These are phyloP conservation scores for Priceomyces haplophilus DNA, from an alignment of 805 yeast species.

Conservation along the genomic window DNA sequence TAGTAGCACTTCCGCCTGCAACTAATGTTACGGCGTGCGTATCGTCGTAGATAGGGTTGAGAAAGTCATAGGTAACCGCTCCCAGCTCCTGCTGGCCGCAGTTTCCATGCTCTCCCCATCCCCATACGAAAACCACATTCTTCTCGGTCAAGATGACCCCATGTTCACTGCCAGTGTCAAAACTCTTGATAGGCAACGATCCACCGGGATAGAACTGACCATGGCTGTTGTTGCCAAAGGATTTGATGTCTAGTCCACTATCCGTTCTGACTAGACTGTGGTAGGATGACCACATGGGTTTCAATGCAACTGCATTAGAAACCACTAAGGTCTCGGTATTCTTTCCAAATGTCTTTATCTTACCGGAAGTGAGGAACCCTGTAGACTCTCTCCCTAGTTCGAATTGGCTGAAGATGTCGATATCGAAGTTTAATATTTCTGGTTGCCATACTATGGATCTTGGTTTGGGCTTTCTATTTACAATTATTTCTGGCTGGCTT, in stretches of 20 bases:
- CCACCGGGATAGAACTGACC: slow-evolving; percentile 51
- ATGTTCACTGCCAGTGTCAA: slow-evolving; percentile 82
- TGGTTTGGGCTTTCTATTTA: slow-evolving; percentile 11
- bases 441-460: slow-evolving; percentile 24
- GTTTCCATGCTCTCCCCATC: slow-evolving; percentile 99
- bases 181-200: slow-evolving; percentile 11
- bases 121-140: slow-evolving; percentile 68
- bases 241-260: slow-evolving; percentile 22
- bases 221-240: slow-evolving; percentile 76
- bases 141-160: slow-evolving; percentile 47
- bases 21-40: slow-evolving; percentile 25
- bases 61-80: slow-evolving; percentile 34
- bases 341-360: slow-evolving; percentile 19
- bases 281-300: slow-evolving; percentile 77
- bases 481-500: background rate
- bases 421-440: slow-evolving; percentile 13
- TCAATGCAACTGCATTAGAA: slow-evolving; percentile 6
- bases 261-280: slow-evolving; percentile 40
- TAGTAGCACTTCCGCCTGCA: slow-evolving; percentile 66
- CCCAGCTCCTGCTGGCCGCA: slow-evolving; percentile 53
- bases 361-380: slow-evolving; percentile 21
- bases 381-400: slow-evolving; percentile 62
- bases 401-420: slow-evolving; percentile 10
- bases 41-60: slow-evolving; percentile 32
- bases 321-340: slow-evolving; percentile 3